These are phyloP conservation scores for Lentithecium fluviatile DNA, from an alignment of 495 filamentous ascomycete species.

Conservation along the genomic window DNA sequence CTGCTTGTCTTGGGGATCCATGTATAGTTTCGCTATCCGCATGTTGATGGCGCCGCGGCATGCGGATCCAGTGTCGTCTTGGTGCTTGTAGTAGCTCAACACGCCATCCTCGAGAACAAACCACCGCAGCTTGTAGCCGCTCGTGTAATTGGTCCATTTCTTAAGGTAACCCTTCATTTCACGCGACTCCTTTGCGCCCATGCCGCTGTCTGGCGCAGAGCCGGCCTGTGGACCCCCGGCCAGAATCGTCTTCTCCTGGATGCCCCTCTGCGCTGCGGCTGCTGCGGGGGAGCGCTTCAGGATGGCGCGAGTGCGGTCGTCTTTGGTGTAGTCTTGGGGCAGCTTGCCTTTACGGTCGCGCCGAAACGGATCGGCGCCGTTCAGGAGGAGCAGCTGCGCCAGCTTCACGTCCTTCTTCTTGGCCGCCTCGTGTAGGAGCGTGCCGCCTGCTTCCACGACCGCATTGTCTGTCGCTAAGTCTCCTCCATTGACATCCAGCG, in stretches of 20 bases:
- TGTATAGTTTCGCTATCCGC: constrained; percentile 88
- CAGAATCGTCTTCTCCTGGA: constrained; percentile 93
- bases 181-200: constrained; percentile 78
- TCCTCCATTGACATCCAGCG: constrained; percentile 84
- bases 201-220: constrained; percentile 57
- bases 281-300: constrained; percentile 93
- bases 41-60: constrained; percentile 98
- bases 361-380: constrained; percentile 96
- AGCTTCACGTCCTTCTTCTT: constrained; percentile 78
- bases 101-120: constrained; percentile 98
- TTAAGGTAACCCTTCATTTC: constrained; percentile 99
- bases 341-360: constrained; percentile 93
- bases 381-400: constrained; percentile 84
- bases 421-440: constrained; percentile 89
- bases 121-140: constrained; percentile 93
- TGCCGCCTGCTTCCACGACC: constrained; percentile 76
- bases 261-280: constrained; percentile 87
- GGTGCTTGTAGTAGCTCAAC: constrained; percentile 97
- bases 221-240: constrained; percentile 56
- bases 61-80: constrained; percentile 89
- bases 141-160: constrained; percentile 99
- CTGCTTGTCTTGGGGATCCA: constrained; percentile 95
- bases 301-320: constrained; percentile 80
- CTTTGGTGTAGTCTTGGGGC: constrained; percentile 95
- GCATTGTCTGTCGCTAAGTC: constrained; percentile 80